Evolutionary conservation across 257 asterid species (phyloP).

Genomic region (Solanum dulcamara): DNA sequence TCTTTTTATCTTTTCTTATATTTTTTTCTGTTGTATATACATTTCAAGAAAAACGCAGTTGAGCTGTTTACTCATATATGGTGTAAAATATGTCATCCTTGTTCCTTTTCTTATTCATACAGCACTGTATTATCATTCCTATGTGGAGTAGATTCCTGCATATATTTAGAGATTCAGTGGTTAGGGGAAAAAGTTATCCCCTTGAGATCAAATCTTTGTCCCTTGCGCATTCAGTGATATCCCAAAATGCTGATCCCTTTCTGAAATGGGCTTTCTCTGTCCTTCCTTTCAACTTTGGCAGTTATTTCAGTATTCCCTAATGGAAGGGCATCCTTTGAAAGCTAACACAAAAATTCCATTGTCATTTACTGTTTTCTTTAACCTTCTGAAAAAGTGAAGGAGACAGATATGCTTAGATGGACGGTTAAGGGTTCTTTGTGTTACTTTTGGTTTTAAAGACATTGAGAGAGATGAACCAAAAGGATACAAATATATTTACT

Average conservation of each 20-base stretch:
- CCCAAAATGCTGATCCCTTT: not conserved
- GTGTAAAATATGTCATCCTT: not conserved
- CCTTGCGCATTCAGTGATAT: not conserved
- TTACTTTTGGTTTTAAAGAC: not conserved
- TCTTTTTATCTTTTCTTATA: not conserved
- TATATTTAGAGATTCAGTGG: not conserved
- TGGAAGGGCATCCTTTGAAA: not conserved
- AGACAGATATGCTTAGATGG: not conserved
- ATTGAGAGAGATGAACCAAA: not conserved
- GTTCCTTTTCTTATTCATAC: not conserved
- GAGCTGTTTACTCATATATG: not conserved
- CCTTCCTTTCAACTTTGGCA: not conserved
- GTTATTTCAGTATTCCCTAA: not conserved
- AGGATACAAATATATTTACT: not conserved
- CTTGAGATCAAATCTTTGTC: not conserved
- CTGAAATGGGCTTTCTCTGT: not conserved
- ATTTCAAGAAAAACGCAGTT: not conserved
- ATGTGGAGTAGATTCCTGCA: not conserved
- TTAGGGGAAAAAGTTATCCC: not conserved
- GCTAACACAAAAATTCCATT: not conserved
- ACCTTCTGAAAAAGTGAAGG: not conserved
- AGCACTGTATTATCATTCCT: not conserved
- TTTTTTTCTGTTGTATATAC: not conserved
- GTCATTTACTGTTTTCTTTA: not conserved
- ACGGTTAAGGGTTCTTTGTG: not conserved